Conservation (phyloP, 768 basidiomycete species). For the Coprinopsis marcescibilis region DNA sequence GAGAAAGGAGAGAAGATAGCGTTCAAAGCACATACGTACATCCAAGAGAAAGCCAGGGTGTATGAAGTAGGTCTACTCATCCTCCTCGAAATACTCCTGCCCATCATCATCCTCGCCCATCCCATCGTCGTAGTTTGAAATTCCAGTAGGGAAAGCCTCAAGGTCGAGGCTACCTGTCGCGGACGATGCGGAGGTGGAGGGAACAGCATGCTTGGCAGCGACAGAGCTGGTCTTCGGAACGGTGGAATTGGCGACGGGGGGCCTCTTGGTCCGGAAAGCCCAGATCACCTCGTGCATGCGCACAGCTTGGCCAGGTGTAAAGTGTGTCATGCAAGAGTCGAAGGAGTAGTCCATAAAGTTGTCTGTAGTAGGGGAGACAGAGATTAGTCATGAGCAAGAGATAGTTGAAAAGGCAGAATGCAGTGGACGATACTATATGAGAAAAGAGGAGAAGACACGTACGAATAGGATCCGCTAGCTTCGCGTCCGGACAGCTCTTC, state of each 20-base stretch:
- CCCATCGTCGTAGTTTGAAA: no score
- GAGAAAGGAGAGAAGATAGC: no score
- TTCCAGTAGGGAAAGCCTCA: no score
- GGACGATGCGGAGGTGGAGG: no score
- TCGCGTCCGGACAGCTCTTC: conserved; percentile 26
- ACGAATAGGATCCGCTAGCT: conserved; percentile 35
- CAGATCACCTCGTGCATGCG: conserved; percentile 24
- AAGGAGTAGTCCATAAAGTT: conserved; percentile 47
- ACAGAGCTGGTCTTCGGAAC: background rate
- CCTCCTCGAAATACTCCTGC: no score
- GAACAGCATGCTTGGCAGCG: background rate
- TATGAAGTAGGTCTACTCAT: no score
- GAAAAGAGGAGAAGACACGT: conserved; percentile 11
- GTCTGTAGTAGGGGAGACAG: conserved; percentile 20
- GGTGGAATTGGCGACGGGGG: conserved; percentile 3
- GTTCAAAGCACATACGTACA: no score
- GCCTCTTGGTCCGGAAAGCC: conserved; percentile 9
- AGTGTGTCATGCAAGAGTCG: conserved; percentile 39
- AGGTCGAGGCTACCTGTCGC: no score
- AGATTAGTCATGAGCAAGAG: no score
- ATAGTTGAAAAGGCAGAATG: no score
- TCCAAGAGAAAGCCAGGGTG: no score
- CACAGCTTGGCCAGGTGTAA: conserved; percentile 38
- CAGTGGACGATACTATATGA: background rate
- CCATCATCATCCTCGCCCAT: no score